Conservation (phyloP, 257 asterid species). For the Phtheirospermum japonicum region DNA sequence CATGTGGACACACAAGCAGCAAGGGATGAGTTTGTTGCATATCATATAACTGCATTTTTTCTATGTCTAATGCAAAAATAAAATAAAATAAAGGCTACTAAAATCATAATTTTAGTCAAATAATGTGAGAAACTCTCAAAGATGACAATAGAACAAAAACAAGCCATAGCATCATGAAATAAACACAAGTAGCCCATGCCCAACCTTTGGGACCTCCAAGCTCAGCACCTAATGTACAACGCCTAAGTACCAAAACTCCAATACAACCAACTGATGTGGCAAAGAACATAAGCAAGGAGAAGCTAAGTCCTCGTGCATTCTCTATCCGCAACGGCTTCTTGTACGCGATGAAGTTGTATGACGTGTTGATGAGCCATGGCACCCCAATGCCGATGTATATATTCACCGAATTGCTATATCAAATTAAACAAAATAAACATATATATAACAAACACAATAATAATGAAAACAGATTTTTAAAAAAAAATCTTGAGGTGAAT, state of each 20-base stretch:
- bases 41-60: too few species aligned
- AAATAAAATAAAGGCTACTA: too few species aligned
- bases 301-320: slow-evolving; percentile 74
- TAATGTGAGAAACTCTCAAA: slow-evolving; percentile 55
- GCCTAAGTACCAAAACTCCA: slow-evolving; percentile 69
- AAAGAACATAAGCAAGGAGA: slow-evolving; percentile 80
- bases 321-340: slow-evolving; percentile 62
- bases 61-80: too few species aligned
- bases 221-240: slow-evolving; percentile 74
- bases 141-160: slow-evolving; percentile 64
- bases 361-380: slow-evolving; percentile 86
- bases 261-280: slow-evolving; percentile 81
- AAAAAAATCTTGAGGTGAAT: too few species aligned
- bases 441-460: background rate
- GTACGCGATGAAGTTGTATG: slow-evolving; percentile 81
- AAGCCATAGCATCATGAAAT: slow-evolving; percentile 71
- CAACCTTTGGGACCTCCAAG: slow-evolving; percentile 86
- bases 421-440: background rate
- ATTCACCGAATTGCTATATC: slow-evolving; percentile 85
- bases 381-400: slow-evolving; percentile 84
- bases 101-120: slow-evolving; percentile 28
- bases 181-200: slow-evolving; percentile 82
- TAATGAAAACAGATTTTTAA: background rate
- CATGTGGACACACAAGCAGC: too few species aligned
- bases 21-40: too few species aligned